A percentile compares a stretch with the other conserved stretches of the same genome.
Evolutionary conservation across 257 asterid species (phyloP).

Genomic region (Penstemon barbatus): DNA sequence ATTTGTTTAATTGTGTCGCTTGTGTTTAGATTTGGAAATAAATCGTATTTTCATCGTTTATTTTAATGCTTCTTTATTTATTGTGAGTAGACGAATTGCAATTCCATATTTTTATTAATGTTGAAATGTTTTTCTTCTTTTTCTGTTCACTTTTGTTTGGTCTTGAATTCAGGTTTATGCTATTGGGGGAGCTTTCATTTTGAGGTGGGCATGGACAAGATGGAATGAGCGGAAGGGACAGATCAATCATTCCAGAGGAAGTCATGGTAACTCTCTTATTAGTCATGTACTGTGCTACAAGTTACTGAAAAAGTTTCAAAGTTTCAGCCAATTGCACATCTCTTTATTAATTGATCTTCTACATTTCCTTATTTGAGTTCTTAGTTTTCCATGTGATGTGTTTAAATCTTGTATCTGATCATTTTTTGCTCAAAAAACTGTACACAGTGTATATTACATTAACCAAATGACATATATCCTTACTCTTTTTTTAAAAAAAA

Average conservation of each 20-base stretch:
- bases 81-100: background rate
- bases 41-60: background rate
- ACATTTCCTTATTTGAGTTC: conserved; percentile 1
- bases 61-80: background rate
- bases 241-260: conserved; percentile 22
- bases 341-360: conserved; percentile 20
- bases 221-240: conserved; percentile 78
- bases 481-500: too few species aligned
- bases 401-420: background rate
- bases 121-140: conserved; percentile 4
- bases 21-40: background rate
- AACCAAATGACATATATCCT: too few species aligned
- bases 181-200: conserved; percentile 67
- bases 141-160: conserved; percentile 18
- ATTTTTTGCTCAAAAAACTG: background rate
- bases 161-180: conserved; percentile 69
- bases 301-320: conserved; percentile 15
- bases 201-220: conserved; percentile 87
- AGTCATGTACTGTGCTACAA: conserved; percentile 26
- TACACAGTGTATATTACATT: background rate
- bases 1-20: too few species aligned
- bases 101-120: background rate
- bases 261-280: conserved; percentile 20
- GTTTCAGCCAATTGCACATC: background rate
- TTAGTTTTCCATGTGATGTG: background rate